Evolutionary conservation across 257 asterid genomes (phyloP).

Genomic region (Prunella vulgaris): DNA sequence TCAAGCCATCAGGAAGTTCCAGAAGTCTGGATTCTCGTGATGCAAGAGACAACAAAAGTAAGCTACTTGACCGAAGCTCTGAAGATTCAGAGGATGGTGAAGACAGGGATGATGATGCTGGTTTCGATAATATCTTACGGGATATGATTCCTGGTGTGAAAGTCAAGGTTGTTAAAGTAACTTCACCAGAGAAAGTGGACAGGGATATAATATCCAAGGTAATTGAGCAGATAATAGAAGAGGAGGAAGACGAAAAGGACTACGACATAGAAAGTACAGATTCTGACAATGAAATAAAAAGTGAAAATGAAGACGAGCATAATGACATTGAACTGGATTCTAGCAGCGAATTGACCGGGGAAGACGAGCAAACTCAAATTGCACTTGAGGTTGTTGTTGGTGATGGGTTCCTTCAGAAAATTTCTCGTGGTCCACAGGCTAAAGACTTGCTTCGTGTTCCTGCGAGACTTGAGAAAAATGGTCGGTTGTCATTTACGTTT

Average conservation of each 20-base stretch:
- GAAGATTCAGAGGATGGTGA: constrained; percentile 67
- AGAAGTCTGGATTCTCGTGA: constrained; percentile 49
- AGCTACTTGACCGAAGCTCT: constrained; percentile 48
- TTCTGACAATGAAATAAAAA: constrained; percentile 36
- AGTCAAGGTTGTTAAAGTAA: constrained; percentile 84
- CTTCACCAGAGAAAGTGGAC: constrained; percentile 69
- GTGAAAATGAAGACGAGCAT: constrained; percentile 45
- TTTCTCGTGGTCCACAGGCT: constrained; percentile 33
- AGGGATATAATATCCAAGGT: constrained; percentile 77
- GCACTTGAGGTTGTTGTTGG: constrained; percentile 71
- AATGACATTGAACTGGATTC: constrained; percentile 47
- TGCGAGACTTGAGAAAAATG: constrained; percentile 70
- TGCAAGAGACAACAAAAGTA: constrained; percentile 51
- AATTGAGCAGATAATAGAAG: constrained; percentile 82
- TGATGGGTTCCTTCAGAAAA: constrained; percentile 42
- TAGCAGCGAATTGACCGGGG: constrained; percentile 42
- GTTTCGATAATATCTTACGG: constrained; percentile 60
- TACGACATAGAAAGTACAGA: constrained; percentile 38
- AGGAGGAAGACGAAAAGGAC: constrained; percentile 69
- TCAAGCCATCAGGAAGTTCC: constrained; percentile 43
- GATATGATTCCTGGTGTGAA: constrained; percentile 95
- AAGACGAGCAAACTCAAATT: constrained; percentile 57
- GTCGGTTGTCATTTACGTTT: constrained; percentile 67
- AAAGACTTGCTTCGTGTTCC: constrained; percentile 81
- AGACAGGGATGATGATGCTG: constrained; percentile 67